Evolutionary conservation across 345 rosid genomes (phyloP).

Genomic region (Aethionema arabicum): DNA sequence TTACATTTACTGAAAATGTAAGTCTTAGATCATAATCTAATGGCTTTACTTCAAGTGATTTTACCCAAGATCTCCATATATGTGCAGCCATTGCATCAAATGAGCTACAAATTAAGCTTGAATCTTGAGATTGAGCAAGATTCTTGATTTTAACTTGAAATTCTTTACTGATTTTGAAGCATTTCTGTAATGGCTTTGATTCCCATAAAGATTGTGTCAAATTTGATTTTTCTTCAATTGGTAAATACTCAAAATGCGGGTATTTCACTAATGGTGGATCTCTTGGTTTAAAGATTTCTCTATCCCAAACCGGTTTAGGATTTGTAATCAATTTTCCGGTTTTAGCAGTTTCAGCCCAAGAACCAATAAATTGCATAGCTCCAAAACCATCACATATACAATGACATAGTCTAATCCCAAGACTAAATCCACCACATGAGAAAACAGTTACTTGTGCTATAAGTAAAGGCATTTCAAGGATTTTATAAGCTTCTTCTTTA

Average conservation of each 20-base stretch:
- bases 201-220: slow-evolving; percentile 64
- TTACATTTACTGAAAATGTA: slow-evolving; percentile 80
- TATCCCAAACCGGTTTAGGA: slow-evolving; percentile 77
- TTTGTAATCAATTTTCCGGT: slow-evolving; percentile 49
- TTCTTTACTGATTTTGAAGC: slow-evolving; percentile 64
- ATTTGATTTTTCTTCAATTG: slow-evolving; percentile 67
- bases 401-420: slow-evolving; percentile 83
- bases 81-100: slow-evolving; percentile 94
- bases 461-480: slow-evolving; percentile 77
- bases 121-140: slow-evolving; percentile 49
- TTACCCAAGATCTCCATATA: slow-evolving; percentile 93
- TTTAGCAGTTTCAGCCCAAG: slow-evolving; percentile 76
- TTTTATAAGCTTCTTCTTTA: slow-evolving; percentile 72
- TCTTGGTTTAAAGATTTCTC: slow-evolving; percentile 63
- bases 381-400: slow-evolving; percentile 91
- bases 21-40: slow-evolving; percentile 65
- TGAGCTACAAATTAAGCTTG: slow-evolving; percentile 47
- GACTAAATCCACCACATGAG: slow-evolving; percentile 79
- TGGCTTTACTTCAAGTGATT: slow-evolving; percentile 77
- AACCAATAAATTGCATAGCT: slow-evolving; percentile 83
- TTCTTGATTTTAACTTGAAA: slow-evolving; percentile 56
- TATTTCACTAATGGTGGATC: slow-evolving; percentile 61
- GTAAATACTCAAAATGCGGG: slow-evolving; percentile 68
- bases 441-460: slow-evolving; percentile 81
- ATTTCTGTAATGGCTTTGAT: slow-evolving; percentile 66